Percentiles rank a stretch among this genome's conserved stretches.
These are phyloP conservation scores for Mycena rosella DNA, from an alignment of 768 basidiomycete species.

Conservation along the genomic window DNA sequence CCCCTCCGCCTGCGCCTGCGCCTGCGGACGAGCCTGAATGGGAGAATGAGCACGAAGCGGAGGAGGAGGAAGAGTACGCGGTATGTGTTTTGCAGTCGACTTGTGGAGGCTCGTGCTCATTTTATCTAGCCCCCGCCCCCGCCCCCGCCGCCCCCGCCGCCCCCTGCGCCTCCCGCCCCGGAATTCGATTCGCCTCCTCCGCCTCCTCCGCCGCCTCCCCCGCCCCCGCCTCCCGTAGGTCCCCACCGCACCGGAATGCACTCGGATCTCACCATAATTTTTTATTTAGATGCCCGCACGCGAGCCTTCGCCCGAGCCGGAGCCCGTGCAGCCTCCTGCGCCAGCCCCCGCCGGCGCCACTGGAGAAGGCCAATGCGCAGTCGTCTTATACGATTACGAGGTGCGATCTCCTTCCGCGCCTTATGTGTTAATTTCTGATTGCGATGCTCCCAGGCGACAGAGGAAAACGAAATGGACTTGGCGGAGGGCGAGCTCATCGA, in stretches of 20 bases:
- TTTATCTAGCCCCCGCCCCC: constrained; percentile 49
- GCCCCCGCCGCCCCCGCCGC: constrained; percentile 56
- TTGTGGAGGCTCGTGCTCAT: constrained; percentile 8
- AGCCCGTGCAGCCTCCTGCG: constrained; percentile 36
- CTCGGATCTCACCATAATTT: neutral
- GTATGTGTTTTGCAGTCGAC: constrained; percentile 40
- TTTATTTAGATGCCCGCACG: constrained; percentile 32
- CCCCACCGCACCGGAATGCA: constrained; percentile 1
- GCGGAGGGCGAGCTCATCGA: constrained; percentile 86
- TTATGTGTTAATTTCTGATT: neutral
- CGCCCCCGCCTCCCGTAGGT: constrained; percentile 43
- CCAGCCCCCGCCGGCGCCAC: constrained; percentile 46
- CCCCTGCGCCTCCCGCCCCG: constrained; percentile 46
- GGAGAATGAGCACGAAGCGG: constrained; percentile 46
- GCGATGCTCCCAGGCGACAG: constrained; percentile 66
- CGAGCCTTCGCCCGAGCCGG: constrained; percentile 37
- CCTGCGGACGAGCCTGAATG: constrained; percentile 42
- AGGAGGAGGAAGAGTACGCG: constrained; percentile 46
- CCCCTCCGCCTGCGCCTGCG: constrained; percentile 39
- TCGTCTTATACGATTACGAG: constrained; percentile 88
- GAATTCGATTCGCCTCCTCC: constrained; percentile 53
- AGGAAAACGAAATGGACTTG: constrained; percentile 89
- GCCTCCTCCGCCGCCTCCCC: constrained; percentile 54
- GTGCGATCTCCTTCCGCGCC: constrained; percentile 44
- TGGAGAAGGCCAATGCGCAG: constrained; percentile 71